Base-by-base conservation (phyloP, 2,329 filamentous ascomycete species). In the Trichoderma koningii region DNA sequence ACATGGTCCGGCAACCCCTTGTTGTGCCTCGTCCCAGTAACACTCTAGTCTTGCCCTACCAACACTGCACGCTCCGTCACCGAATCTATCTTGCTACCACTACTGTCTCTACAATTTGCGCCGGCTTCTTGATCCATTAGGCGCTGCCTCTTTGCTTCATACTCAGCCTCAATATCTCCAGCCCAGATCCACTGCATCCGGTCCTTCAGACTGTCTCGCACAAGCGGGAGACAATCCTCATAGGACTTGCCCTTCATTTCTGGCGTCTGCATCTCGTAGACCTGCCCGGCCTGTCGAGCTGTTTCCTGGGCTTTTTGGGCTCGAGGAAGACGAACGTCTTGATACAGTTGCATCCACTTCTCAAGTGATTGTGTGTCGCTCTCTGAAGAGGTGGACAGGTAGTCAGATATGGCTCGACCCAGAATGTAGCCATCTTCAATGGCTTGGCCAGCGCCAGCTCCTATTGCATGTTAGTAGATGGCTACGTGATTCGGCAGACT, bases 381-480 rank as follows among this genome's bases (percentile, higher is more conserved):
- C 0, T 17, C 26, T 12, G 48, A 19, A 26, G 48, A 53, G 14
- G 59, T 14, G n/a, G 59, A 12, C 17, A 62, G 48, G 34, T 62
- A 53, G 14, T 62, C 59, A 7, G 59, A 38, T 23, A 62, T 45
- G 38, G 59, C 41, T 17, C 41, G 21, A 9, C 59, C 59, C 1
- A 62, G n/a, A 26, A 62, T 53, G 21, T 62, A 62, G n/a, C 59
- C 71, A 67, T 78, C 76, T 50, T 77, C 74, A 56, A 81, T 77
- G 0, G 73, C 79, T 66, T 80, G 78, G 10, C 78, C 78, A 2
- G 77, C 73, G 7, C 80, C 80, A 64, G 79, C 78, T 1, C 79
- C 80, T 5, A 34, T n/a, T 0, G 3, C n/a, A 23, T n/a, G 38
- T 62, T 45, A 52, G 38, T 14, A 23, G 5, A 34, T 30, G 7